phyloP scores from a whole-genome alignment of 495 filamentous ascomycete species.

The Penicillium tannophilum region DNA sequence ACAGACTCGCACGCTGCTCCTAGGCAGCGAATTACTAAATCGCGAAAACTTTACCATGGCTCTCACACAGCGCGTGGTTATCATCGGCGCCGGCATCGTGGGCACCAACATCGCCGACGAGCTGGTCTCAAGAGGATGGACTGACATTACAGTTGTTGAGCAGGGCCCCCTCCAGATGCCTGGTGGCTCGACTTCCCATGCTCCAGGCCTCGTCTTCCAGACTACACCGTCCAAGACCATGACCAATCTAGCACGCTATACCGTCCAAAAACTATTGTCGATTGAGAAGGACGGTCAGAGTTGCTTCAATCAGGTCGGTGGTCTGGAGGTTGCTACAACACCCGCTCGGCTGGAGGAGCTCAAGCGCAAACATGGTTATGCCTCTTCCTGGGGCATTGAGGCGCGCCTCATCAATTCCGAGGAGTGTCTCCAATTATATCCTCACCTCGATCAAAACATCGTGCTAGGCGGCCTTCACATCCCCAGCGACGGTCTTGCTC shows the following conservation, averaged over 20 bases:
- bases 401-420: slow-evolving; percentile 42
- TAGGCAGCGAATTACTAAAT: slow-evolving; percentile 8
- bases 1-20: slow-evolving; percentile 7
- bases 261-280: slow-evolving; percentile 48
- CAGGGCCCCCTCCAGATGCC: slow-evolving; percentile 54
- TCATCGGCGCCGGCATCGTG: slow-evolving; percentile 57
- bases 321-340: slow-evolving; percentile 54
- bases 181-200: slow-evolving; percentile 56
- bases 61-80: slow-evolving; percentile 41
- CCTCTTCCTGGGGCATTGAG: slow-evolving; percentile 50
- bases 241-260: slow-evolving; percentile 51
- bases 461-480: slow-evolving; percentile 52
- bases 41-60: slow-evolving; percentile 22
- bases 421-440: slow-evolving; percentile 46
- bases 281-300: slow-evolving; percentile 40
- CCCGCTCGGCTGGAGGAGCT: slow-evolving; percentile 50
- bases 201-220: slow-evolving; percentile 55
- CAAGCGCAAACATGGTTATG: slow-evolving; percentile 54
- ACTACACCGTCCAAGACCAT: slow-evolving; percentile 52
- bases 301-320: slow-evolving; percentile 55
- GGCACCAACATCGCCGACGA: slow-evolving; percentile 56
- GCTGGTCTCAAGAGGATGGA: slow-evolving; percentile 52
- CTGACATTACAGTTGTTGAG: slow-evolving; percentile 55
- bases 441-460: slow-evolving; percentile 44
- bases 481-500: slow-evolving; percentile 52